Evolutionary conservation across 1,139 yeast species (phyloP).

Genomic region (Magnusiomyces suaveolens): DNA sequence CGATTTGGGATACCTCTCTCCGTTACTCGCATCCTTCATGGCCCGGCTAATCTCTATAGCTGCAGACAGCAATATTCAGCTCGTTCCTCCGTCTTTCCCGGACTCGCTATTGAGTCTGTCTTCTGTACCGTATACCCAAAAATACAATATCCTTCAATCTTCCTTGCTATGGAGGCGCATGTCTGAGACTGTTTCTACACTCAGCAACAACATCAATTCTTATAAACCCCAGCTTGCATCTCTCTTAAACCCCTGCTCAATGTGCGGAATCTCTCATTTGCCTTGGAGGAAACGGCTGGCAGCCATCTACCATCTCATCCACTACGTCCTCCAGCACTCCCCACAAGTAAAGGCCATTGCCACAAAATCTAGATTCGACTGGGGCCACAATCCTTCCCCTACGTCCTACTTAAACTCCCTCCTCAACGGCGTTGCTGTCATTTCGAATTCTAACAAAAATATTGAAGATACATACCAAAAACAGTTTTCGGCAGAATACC

Average conservation of each 20-base stretch:
- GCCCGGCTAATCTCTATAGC: not conserved
- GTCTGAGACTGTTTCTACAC: not conserved
- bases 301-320: not conserved
- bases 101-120: no score
- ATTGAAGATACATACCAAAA: not conserved
- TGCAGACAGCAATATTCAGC: not conserved
- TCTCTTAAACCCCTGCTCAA: not conserved
- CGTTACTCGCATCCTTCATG: not conserved
- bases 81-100: not conserved
- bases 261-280: not conserved
- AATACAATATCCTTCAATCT: not conserved
- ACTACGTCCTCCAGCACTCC: not conserved
- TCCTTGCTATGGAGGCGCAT: not conserved
- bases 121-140: not conserved
- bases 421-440: not conserved
- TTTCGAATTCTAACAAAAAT: not conserved
- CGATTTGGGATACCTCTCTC: not conserved
- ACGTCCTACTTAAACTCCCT: not conserved
- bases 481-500: not conserved
- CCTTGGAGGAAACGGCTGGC: not conserved
- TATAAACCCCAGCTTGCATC: not conserved
- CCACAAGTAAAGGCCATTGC: not conserved
- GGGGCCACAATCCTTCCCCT: not conserved
- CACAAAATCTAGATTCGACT: not conserved
- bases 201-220: not conserved